Evolutionary conservation across 2,329 filamentous ascomycete genomes (phyloP), one percentile per base, ranked within the genome.

Genomic region (Sporothrix humicola): DNA sequence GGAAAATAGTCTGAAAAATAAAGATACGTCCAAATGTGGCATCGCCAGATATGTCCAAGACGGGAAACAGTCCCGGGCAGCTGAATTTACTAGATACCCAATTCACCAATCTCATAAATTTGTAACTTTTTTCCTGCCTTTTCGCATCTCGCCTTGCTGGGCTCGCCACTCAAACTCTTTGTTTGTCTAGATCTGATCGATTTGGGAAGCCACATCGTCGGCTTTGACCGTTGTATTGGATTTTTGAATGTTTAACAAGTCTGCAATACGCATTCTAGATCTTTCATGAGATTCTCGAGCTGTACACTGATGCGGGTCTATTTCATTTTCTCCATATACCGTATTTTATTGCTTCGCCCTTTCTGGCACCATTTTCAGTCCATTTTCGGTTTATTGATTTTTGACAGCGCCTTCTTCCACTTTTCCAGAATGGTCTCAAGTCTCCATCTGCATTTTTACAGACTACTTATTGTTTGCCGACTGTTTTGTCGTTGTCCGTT

Each of bases 11-110:
- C 31, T 37, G 4, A n/a, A 56, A 44, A 23, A 46, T 65, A 15
- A 23, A 46, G 46, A 37, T 46, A 44, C 17, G 2, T 56, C 46
- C 10, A 12, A 48, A 31, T 12, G 20, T 23, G 54, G 37, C 59
- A 63, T 65, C 37, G 59, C 44, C 37, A 23, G 23, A 20, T 65
- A 42, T 65, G 59, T 46, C 59, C 59, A 23, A 65, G 59, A 65
- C 8, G n/a, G 59, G 59, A 20, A 65, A 65, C 59, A 44, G 6
- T 37, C n/a, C 59, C n/a, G 17, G 37, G 10, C 23, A 59, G 56
- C 26, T 37, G 26, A 31, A 37, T 15, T 59, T 26, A 26, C 23
- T 26, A 26, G 23, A 26, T 26, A 26, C 23, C 23, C 23, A 26
- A 26, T 26, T 23, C 20, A 3, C 23, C 10, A 26, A 13, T 58